Base-by-base conservation (phyloP, 345 rosid species). In the Boechera divaricarpa region DNA sequence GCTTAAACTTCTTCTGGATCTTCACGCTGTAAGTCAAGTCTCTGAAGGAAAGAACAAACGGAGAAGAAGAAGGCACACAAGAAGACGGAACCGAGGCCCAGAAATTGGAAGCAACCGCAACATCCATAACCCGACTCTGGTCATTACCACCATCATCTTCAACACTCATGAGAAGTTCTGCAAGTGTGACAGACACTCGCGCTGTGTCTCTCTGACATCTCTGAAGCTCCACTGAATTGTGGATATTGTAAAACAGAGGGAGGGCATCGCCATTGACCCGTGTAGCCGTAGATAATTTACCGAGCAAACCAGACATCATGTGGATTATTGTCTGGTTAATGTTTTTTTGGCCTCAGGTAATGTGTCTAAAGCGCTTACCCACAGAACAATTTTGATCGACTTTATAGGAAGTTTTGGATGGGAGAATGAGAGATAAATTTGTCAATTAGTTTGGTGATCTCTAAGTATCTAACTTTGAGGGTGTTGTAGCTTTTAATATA, bases 11-110 rank as follows among this genome's bases (percentile, higher is more conserved):
- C 33, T 78, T 73, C 13, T 71, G 42, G 33, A 80, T 75, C 75
- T 85, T 87, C 44, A 94, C 93, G 15, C 91, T 83, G 80, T 94
- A 94, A 4, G 83, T 82, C 54, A 94, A 83, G 84, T 86, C 86
- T 12, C 77, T 69, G 75, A 91, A 94, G 1, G 90, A 84, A 26
- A 94, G 94, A 38, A 86, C 86, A 79, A 91, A 94, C 26, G 97
- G 96, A 75, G 73, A 69, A 6, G 92, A 57, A 5, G 92, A 56
- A 0, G 82, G 48, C 0, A 85, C 79, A n/a, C 45, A 15, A 10
- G 90, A 82, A 78, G 78, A 70, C 8, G 86, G 62, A 13, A 72
- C 76, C 9, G 75, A 81, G 79, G 79, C 60, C 48, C 66, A 66
- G 66, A 56, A 66, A 57, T 65, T 74, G 26, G 85, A 76, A 1